phyloP scores from a whole-genome alignment of 2,329 filamentous ascomycete species.

The Davidsoniella australis region DNA sequence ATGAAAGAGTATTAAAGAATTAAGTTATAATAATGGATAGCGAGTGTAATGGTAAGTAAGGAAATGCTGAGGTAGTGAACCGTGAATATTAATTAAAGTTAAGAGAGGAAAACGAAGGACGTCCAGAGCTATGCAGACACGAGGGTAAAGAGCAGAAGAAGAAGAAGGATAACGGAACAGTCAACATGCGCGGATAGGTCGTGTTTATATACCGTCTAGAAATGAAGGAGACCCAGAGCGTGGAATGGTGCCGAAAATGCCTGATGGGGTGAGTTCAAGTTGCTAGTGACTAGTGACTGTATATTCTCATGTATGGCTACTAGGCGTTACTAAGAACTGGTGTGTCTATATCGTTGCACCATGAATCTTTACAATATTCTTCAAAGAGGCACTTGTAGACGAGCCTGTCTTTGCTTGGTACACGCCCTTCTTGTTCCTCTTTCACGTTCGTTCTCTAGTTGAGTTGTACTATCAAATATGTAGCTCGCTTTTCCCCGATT shows the following conservation, averaged over 20 bases:
- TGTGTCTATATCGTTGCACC: too few relatives aligned
- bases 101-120: constrained; percentile 2
- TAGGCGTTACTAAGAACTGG: too few relatives aligned
- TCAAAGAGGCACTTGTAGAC: too few relatives aligned
- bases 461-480: too few relatives aligned
- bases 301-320: too few relatives aligned
- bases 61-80: constrained; percentile 7
- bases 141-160: constrained; percentile 4
- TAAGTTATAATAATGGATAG: constrained; percentile 7
- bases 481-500: too few relatives aligned
- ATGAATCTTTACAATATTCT: too few relatives aligned
- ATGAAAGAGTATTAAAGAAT: constrained; percentile 8
- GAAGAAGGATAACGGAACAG: neutral
- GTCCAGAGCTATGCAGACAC: neutral
- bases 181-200: neutral
- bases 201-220: constrained; percentile 10
- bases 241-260: too few relatives aligned
- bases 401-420: constrained; percentile 2
- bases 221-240: too few relatives aligned
- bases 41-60: constrained; percentile 11
- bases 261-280: too few relatives aligned
- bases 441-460: neutral
- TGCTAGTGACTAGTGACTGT: too few relatives aligned
- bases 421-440: neutral
- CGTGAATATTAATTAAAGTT: constrained; percentile 3